Conservation (phyloP, 257 asterid species). For the Capsicum chinense region DNA sequence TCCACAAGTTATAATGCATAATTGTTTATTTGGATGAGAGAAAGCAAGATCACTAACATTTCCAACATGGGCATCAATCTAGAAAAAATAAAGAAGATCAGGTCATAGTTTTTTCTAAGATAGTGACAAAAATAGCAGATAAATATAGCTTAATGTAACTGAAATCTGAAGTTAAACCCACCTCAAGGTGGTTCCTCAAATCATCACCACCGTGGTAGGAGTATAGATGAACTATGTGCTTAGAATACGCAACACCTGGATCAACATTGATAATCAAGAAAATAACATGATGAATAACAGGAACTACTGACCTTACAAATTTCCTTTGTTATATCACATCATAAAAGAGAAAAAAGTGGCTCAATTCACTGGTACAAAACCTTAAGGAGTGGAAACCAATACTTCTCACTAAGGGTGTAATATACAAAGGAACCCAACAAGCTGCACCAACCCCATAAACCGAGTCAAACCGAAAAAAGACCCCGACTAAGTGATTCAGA, state of each 20-base stretch:
- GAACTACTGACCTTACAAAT: slow-evolving; percentile 11
- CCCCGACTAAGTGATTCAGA: neutral
- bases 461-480: neutral
- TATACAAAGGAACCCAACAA: neutral
- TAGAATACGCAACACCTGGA: slow-evolving; percentile 81
- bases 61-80: slow-evolving; percentile 76
- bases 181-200: slow-evolving; percentile 61
- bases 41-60: slow-evolving; percentile 69
- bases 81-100: slow-evolving; percentile 32
- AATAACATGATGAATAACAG: slow-evolving; percentile 5
- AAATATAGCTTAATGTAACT: neutral
- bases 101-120: neutral
- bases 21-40: slow-evolving; percentile 52
- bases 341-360: neutral
- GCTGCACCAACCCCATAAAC: neutral
- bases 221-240: slow-evolving; percentile 67
- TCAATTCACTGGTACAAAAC: neutral
- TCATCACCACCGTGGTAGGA: slow-evolving; percentile 52
- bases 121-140: slow-evolving; percentile 3
- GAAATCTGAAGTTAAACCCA: slow-evolving; percentile 36
- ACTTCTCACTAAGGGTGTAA: slow-evolving; percentile 4
- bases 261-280: slow-evolving; percentile 27
- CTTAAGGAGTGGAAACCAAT: neutral
- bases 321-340: neutral
- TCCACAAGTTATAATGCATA: slow-evolving; percentile 67